phyloP scores from a whole-genome alignment of 495 filamentous ascomycete species.

The Penicillium dipodomyicola region DNA sequence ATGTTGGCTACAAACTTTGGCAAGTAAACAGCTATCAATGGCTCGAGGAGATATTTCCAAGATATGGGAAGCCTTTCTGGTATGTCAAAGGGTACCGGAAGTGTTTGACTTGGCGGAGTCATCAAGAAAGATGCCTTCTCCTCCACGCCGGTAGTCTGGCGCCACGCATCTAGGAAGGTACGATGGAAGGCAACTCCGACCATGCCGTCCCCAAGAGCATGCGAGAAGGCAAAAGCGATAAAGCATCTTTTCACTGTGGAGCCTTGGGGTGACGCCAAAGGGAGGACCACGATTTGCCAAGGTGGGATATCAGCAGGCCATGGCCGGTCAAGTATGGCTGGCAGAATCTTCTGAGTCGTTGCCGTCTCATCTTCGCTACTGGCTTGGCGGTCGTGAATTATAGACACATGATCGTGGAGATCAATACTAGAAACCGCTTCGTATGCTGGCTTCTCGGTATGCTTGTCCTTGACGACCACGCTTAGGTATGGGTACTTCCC shows the following conservation, averaged over 20 bases:
- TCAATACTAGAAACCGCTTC: conserved; percentile 17
- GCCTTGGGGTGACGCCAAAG: conserved; percentile 6
- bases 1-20: conserved; percentile 15
- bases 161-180: conserved; percentile 20
- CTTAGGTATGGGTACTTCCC: conserved; percentile 18
- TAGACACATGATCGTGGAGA: conserved; percentile 23
- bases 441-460: conserved; percentile 25
- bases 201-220: conserved; percentile 27
- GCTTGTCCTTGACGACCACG: conserved; percentile 20
- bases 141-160: neutral
- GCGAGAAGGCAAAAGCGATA: conserved; percentile 25
- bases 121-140: conserved; percentile 10
- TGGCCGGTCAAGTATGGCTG: conserved; percentile 22
- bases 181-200: conserved; percentile 24
- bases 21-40: conserved; percentile 17
- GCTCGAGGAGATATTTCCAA: conserved; percentile 23
- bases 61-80: conserved; percentile 27
- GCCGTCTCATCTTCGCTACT: conserved; percentile 5
- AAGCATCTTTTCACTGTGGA: conserved; percentile 19
- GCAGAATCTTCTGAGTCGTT: conserved; percentile 14
- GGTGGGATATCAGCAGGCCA: conserved; percentile 25
- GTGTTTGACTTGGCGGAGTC: conserved; percentile 3
- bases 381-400: conserved; percentile 7
- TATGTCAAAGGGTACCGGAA: conserved; percentile 25
- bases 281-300: conserved; percentile 28